Evolutionary conservation across 805 yeast genomes (phyloP).

Genomic region (Pichia phayaonensis): DNA sequence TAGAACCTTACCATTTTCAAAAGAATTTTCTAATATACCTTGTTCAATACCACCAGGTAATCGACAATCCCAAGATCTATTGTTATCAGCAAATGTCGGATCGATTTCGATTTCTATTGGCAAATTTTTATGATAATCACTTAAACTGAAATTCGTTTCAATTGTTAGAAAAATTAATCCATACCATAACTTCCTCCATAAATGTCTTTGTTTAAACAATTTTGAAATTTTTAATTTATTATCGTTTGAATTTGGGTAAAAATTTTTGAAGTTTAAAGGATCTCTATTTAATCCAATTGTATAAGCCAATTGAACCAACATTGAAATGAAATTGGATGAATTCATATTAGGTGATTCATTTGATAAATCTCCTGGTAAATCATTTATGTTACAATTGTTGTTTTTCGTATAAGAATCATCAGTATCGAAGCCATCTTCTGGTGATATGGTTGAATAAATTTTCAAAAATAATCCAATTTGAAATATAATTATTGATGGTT

Average conservation of each 20-base stretch:
- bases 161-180: constrained; percentile 28
- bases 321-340: constrained; percentile 28
- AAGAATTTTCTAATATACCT: constrained; percentile 29
- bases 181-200: constrained; percentile 36
- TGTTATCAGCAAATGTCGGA: constrained; percentile 28
- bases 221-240: constrained; percentile 26
- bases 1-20: constrained; percentile 23
- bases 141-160: constrained; percentile 30
- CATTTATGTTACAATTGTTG: constrained; percentile 21
- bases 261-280: constrained; percentile 34
- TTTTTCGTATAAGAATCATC: constrained; percentile 33
- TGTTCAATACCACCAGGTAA: constrained; percentile 32
- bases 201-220: constrained; percentile 29
- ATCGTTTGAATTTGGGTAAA: constrained; percentile 21
- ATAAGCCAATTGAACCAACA: constrained; percentile 37
- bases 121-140: constrained; percentile 31
- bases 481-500: constrained; percentile 41
- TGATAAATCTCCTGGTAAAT: constrained; percentile 30
- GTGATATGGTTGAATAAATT: constrained; percentile 46
- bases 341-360: constrained; percentile 31
- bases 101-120: constrained; percentile 32
- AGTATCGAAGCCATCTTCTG: constrained; percentile 44
- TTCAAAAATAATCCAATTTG: constrained; percentile 56
- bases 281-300: constrained; percentile 43
- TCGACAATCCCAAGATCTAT: constrained; percentile 31